Evolutionary conservation across 2,329 filamentous ascomycete species (phyloP).

Genomic region (Fusarium torulosum): DNA sequence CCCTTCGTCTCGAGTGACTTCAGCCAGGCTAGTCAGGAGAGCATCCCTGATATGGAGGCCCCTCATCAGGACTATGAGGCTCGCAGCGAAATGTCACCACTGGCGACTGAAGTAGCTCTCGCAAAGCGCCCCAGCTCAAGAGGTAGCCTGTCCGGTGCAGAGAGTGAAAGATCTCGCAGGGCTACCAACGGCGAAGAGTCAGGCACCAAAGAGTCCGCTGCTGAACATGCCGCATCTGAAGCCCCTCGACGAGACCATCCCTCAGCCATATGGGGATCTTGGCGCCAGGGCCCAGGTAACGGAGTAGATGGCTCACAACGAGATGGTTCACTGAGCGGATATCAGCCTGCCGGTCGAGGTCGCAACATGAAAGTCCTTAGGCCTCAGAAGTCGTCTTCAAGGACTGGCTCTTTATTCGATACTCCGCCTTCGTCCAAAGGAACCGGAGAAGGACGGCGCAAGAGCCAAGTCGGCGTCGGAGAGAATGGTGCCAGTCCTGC

Average conservation of each 20-base stretch:
- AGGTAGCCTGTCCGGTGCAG: conserved; percentile 56
- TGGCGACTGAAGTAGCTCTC: conserved; percentile 52
- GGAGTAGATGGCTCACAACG: conserved; percentile 66
- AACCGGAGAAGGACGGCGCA: conserved; percentile 65
- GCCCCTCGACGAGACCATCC: conserved; percentile 60
- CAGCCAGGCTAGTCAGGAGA: conserved; percentile 40
- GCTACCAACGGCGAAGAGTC: conserved; percentile 42
- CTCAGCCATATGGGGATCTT: conserved; percentile 76
- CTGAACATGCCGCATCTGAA: conserved; percentile 46
- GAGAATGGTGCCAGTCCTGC: conserved; percentile 46
- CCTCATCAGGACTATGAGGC: conserved; percentile 46
- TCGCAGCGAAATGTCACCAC: conserved; percentile 53
- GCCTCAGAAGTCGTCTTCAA: conserved; percentile 74
- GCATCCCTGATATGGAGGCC: conserved; percentile 22
- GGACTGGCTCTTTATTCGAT: conserved; percentile 67
- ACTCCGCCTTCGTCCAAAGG: conserved; percentile 60
- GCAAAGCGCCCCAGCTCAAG: conserved; percentile 53
- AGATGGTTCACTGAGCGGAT: conserved; percentile 70
- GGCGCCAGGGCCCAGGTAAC: conserved; percentile 70
- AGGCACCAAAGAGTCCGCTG: conserved; percentile 45
- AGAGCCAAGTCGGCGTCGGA: conserved; percentile 60
- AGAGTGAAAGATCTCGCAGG: conserved; percentile 55
- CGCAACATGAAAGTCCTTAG: conserved; percentile 93
- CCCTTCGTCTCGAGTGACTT: conserved; percentile 58
- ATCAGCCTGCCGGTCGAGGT: conserved; percentile 74